Evolutionary conservation across 768 basidiomycete genomes (phyloP).

Genomic region (Dentipellis sp.): DNA sequence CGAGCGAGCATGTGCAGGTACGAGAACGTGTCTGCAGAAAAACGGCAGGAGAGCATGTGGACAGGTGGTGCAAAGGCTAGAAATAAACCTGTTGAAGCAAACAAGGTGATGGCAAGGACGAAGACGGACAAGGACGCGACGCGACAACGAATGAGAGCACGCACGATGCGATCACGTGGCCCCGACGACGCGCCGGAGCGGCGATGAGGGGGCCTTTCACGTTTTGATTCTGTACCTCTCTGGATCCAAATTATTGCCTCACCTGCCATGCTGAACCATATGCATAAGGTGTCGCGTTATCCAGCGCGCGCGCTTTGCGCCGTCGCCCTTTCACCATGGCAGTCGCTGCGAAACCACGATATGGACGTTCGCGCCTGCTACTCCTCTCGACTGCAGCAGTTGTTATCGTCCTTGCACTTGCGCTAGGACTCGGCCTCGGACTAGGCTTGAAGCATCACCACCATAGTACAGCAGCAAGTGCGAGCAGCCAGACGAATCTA

Average conservation of each 20-base stretch:
- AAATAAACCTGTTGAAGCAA: too few species aligned
- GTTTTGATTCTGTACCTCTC: background rate
- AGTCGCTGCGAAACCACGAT: background rate
- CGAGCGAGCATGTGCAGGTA: background rate
- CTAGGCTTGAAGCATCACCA: constrained; percentile 10
- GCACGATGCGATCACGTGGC: background rate
- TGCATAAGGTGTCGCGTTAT: background rate
- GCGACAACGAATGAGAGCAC: background rate
- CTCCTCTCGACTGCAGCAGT: background rate
- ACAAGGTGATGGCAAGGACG: too few species aligned
- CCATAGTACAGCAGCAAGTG: background rate
- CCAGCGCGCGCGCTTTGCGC: background rate
- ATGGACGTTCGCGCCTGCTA: background rate
- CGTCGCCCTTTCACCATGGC: background rate
- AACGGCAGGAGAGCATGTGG: background rate
- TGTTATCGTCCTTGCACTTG: constrained; percentile 16
- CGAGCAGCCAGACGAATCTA: constrained; percentile 1
- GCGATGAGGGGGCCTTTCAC: background rate
- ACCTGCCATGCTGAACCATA: background rate
- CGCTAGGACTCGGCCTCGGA: constrained; percentile 19
- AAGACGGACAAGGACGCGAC: background rate
- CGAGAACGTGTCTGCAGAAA: background rate
- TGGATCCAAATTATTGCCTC: background rate
- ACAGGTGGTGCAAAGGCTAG: background rate
- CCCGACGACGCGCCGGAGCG: background rate